Base-by-base conservation (phyloP, 805 yeast species). In the Pichia deserticola region DNA sequence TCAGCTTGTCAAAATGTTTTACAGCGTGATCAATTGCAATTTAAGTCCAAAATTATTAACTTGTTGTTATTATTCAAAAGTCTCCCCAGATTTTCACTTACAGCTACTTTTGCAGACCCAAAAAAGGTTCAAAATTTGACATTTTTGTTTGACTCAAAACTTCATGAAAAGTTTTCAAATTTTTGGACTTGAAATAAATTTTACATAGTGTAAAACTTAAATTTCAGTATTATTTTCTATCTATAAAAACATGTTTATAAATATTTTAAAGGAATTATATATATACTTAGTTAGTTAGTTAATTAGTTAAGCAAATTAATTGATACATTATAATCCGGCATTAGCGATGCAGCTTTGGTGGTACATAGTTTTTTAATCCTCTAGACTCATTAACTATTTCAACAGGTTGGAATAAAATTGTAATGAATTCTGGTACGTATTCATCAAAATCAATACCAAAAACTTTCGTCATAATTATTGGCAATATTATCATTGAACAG, bases 381-480 rank as follows among this genome's bases (percentile, higher is more conserved):
- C 72, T 74, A 37, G 56, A 54, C 5, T 61, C 50, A 27, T 54
- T 55, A 15, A 51, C 54, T 4, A 55, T 46, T 9, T 64, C 64
- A n/a, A 64, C 61, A 1, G 83, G 83, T 48, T 79, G 84, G 27
- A 76, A 56, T 42, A 73, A 54, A 5, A 53, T 58, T 8, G 56
- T 50, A 12, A 74, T 32, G 3, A 65, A 25, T 0, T 62, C 68
- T 0, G 85, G 84, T 5, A 72, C 49, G 42, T 62, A 66, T 7
- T 62, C 62, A 12, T 67, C 70, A 33, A 75, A 54, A 48, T 77
- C 77, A 49, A 76, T 34, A 3, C 63, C 63, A 36, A 70, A 61
- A 7, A 66, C 57, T 34, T 66, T 61, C 1, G 59, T 63, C 10
- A 69, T 42, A 13, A 77, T 52, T 29, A 64, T 49, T 0, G 84